Base-by-base conservation (phyloP, 2,329 filamentous ascomycete species). In the Fusarium sp. region DNA sequence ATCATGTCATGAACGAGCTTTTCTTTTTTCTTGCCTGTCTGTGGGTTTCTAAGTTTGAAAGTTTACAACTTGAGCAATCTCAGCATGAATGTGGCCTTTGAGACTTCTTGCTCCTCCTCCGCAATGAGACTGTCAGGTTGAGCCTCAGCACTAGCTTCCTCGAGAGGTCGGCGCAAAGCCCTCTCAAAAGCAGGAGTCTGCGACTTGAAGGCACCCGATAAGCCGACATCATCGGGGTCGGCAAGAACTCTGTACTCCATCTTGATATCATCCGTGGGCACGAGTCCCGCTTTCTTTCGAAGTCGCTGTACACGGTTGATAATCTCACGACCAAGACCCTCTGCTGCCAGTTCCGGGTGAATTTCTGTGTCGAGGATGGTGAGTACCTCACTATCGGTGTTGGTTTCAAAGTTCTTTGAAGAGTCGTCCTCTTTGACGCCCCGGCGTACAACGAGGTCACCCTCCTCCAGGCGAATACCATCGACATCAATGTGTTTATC, bases 241-340 rank as follows among this genome's bases (percentile, higher is more conserved):
- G 88, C 86, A 51, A 97, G 82, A 7, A 98, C 89, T 61, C 86
- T 86, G 82, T 97, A 98, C 80, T 97, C 92, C 92, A 99, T 97
- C 82, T 92, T 93, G 68, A 99, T 91, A 77, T 98, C 96, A 77
- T 99, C 96, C 0, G 95, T 98, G 2, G 94, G 90, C 69, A 94
- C 89, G 55, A 99, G 85, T 1, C 94, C 94, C 10, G 94, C 94
- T 84, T 96, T 96, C 88, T 99, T 99, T 71, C 96, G 90, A 68
- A 98, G 85, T 72, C 93, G 89, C 82, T 99, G 96, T 24, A 99
- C 92, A 42, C 95, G 91, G 80, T 97, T 93, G 83, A 99, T 92
- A 71, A 99, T 91, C 81, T 98, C 96, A 75, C 96, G 88, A 3
- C 93, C 95, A 57, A 99, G 82, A 57, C 94, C 96, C 80, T 98